Conservation (phyloP, 331 rosid species). For the Arachis monticola region DNA sequence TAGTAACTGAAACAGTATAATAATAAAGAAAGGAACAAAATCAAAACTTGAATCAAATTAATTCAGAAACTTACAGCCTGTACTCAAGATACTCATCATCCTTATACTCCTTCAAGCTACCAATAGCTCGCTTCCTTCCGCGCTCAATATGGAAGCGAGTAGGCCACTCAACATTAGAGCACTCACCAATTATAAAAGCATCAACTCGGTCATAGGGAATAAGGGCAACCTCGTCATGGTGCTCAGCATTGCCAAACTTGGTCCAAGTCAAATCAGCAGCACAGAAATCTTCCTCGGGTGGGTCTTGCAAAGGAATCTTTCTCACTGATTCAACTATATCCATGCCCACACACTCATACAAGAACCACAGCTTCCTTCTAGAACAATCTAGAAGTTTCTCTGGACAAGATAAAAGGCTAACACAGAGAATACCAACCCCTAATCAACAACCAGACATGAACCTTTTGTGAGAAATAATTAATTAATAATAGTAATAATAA, state of each 20-base stretch:
- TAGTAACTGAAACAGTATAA: neutral
- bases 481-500: no score
- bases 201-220: conserved; percentile 90
- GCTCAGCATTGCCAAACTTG: conserved; percentile 77
- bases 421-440: no score
- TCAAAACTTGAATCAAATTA: neutral
- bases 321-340: conserved; percentile 67
- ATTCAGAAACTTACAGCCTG: conserved; percentile 69
- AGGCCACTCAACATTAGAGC: conserved; percentile 81
- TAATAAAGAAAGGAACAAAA: neutral
- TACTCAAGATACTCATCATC: conserved; percentile 92
- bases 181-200: conserved; percentile 86
- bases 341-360: conserved; percentile 44
- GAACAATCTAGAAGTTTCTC: conserved; percentile 7
- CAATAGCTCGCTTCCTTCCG: conserved; percentile 73
- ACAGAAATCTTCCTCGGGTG: conserved; percentile 75
- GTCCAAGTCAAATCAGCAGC: conserved; percentile 84
- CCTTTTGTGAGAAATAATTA: no score
- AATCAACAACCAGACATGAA: no score
- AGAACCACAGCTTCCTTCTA: neutral
- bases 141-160: conserved; percentile 88
- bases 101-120: conserved; percentile 82
- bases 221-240: conserved; percentile 84
- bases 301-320: conserved; percentile 82
- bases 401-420: neutral